These are phyloP conservation scores for Nicotiana paniculata DNA, from an alignment of 257 asterid genomes.

Conservation along the genomic window DNA sequence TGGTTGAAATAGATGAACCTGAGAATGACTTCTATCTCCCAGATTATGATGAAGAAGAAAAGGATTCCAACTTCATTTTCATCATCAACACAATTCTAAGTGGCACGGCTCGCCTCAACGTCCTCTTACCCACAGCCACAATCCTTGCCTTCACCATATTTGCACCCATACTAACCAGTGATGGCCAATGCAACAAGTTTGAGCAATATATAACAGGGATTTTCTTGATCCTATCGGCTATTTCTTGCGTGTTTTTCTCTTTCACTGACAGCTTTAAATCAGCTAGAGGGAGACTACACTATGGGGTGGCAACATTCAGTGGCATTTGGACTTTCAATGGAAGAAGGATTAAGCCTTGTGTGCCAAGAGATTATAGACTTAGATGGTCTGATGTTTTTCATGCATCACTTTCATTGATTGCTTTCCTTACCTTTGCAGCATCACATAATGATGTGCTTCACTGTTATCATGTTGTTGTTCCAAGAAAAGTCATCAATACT, in stretches of 20 bases:
- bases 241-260: constrained; percentile 44
- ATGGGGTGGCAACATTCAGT: constrained; percentile 46
- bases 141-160: constrained; percentile 55
- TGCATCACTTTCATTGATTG: constrained; percentile 39
- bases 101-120: constrained; percentile 53
- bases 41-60: constrained; percentile 18
- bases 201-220: constrained; percentile 36
- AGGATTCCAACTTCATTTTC: constrained; percentile 39
- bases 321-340: constrained; percentile 56
- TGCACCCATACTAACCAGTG: constrained; percentile 40
- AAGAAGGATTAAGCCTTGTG: constrained; percentile 27
- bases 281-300: constrained; percentile 42
- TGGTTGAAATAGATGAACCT: constrained; percentile 20
- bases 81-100: constrained; percentile 44
- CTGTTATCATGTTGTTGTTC: constrained; percentile 35
- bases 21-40: constrained; percentile 4
- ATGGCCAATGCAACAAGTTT: constrained; percentile 43
- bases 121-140: constrained; percentile 51
- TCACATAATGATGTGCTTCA: constrained; percentile 44
- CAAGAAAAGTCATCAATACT: constrained; percentile 31
- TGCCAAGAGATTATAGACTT: constrained; percentile 33
- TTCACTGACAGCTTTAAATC: constrained; percentile 49
- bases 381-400: constrained; percentile 47
- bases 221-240: constrained; percentile 33
- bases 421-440: constrained; percentile 47